Base-by-base conservation (phyloP, 2,329 filamentous ascomycete species). In the Verticillium albo-atrum region DNA sequence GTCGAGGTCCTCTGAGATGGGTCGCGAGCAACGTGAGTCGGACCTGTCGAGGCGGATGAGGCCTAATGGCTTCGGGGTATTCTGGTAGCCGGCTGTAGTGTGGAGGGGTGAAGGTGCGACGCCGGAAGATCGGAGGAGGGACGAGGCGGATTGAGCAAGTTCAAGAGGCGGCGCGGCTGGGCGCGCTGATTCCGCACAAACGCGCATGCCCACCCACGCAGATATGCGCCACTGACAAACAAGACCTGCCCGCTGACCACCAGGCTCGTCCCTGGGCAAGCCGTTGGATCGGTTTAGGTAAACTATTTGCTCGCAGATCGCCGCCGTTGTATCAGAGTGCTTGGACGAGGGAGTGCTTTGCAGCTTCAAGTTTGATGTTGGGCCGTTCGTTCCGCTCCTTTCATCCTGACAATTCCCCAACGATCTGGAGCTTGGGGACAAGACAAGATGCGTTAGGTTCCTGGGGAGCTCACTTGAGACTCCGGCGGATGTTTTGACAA, bases 61-160 rank as follows among this genome's bases (percentile, higher is more conserved):
- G 15, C 15, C 25, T n/a, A 10, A 28, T 28, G 23, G 27, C 27
- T 15, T 55, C 32, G 23, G 25, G 25, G 14, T n/a, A 32, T 35
- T 55, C 20, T n/a, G 30, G 20, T 7, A 54, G 9, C 26, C 27
- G 27, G 26, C 23, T 34, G 25, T 30, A n/a, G 27, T 54, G 27
- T 15, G 30, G 27, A 32, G 52, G 30, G 34, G 27, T 7, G 6
- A 53, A 28, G 51, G n/a, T 54, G 51, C 26, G 51, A 50, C 42
- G 42, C 20, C 51, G 26, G 9, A 12, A 34, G 28, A n/a, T 54
- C 27, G 52, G 52, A 50, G 32, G n/a, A n/a, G 30, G 32, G 42
- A 27, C 60, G 62, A 59, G 62, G 55, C 27, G 61, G 28, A 64
- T 64, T 64, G 62, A 64, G 62, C 62, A 64, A 63, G 59, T 64